phyloP scores from a whole-genome alignment of 2,329 filamentous ascomycete species.

The Blumeria hordei region DNA sequence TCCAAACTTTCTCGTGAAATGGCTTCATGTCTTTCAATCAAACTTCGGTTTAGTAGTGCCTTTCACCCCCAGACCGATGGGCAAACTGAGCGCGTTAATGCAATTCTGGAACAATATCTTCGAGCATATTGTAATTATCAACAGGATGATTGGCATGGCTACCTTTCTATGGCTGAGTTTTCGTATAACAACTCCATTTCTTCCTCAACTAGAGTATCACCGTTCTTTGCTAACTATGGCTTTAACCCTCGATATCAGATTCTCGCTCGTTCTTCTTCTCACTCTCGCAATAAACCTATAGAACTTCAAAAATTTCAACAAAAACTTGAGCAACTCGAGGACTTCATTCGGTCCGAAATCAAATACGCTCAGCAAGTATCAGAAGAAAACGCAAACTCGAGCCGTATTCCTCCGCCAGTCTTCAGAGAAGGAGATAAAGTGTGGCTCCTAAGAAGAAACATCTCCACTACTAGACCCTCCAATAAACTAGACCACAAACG shows the following conservation, averaged over 20 bases:
- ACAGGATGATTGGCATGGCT: neutral
- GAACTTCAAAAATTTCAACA: neutral
- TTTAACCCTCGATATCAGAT: neutral
- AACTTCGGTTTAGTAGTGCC: neutral
- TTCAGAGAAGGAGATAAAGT: slow-evolving; percentile 1
- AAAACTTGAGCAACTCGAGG: neutral
- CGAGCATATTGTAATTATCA: neutral
- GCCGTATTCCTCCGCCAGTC: neutral
- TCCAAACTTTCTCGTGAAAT: neutral
- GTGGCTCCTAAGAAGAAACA: neutral
- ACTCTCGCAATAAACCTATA: neutral
- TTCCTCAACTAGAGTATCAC: neutral
- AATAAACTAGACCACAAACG: slow-evolving; percentile 1
- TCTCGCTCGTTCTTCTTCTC: neutral
- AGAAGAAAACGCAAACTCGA: neutral
- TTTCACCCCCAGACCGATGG: neutral
- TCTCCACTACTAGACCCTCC: neutral
- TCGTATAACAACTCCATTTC: neutral
- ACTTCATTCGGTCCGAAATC: neutral
- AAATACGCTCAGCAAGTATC: neutral
- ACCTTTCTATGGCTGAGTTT: neutral
- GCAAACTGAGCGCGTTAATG: neutral
- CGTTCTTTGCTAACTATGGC: neutral
- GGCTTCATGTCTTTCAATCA: neutral
- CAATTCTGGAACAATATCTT: neutral